phyloP scores from a whole-genome alignment of 225 moss, liverwort and hornwort genomes.

The Bryoerythrophyllum caledonicum region DNA sequence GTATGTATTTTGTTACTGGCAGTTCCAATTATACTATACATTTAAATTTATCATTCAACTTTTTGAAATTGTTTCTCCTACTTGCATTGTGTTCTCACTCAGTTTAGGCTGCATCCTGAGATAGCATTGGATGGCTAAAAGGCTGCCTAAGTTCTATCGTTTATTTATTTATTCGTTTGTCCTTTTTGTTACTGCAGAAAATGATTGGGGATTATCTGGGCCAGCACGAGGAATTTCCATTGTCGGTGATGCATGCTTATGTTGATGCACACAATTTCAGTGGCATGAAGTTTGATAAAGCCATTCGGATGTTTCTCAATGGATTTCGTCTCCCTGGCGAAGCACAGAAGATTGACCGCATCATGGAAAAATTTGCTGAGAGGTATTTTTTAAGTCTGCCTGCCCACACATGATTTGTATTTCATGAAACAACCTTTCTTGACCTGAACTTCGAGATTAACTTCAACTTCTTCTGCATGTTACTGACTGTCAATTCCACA shows the following conservation, averaged over 20 bases:
- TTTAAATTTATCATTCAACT: neutral
- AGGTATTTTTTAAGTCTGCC: slow-evolving; percentile 41
- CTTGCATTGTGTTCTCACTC: neutral
- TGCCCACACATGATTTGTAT: slow-evolving; percentile 1
- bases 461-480: neutral
- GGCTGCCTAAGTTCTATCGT: neutral
- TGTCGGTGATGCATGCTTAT: slow-evolving; percentile 97
- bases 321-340: slow-evolving; percentile 99
- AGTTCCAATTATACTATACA: neutral
- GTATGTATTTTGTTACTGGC: slow-evolving; percentile 23
- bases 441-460: neutral
- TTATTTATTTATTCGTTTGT: neutral
- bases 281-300: slow-evolving; percentile 87
- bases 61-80: neutral
- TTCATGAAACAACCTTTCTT: neutral
- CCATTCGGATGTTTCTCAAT: slow-evolving; percentile 86
- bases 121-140: neutral
- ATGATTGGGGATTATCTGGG: slow-evolving; percentile 98
- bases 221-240: slow-evolving; percentile 88
- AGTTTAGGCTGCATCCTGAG: neutral
- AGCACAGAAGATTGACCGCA: slow-evolving; percentile 99
- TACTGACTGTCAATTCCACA: slow-evolving; percentile 14
- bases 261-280: slow-evolving; percentile 82
- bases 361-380: slow-evolving; percentile 99
- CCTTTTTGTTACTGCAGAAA: slow-evolving; percentile 52